These are phyloP conservation scores for Sclerotinia spermophila DNA, from an alignment of 2,329 filamentous ascomycete species.

Conservation along the genomic window DNA sequence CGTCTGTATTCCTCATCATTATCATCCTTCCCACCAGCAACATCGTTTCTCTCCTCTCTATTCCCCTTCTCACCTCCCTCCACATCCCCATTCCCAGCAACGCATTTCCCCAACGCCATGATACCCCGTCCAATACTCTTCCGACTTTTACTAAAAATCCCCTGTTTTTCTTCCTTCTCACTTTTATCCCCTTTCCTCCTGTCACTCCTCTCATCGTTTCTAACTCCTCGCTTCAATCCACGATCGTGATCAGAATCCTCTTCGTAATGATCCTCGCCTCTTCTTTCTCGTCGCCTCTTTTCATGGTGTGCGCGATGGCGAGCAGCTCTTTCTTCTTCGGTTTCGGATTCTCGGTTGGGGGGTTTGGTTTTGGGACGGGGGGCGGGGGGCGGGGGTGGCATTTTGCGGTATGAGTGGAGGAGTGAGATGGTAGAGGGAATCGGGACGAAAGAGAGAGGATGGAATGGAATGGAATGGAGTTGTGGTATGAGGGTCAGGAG, in stretches of 20 bases:
- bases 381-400: neutral
- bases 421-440: neutral
- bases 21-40: neutral
- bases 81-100: neutral
- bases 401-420: neutral
- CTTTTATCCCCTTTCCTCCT: neutral
- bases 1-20: neutral
- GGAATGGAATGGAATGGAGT: neutral
- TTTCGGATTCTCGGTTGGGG: neutral
- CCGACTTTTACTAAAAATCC: neutral
- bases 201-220: neutral
- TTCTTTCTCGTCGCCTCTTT: neutral
- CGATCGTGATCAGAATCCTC: neutral
- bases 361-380: neutral
- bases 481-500: neutral
- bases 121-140: conserved; percentile 1
- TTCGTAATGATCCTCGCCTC: too few relatives aligned
- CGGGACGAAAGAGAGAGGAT: too few relatives aligned
- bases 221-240: neutral
- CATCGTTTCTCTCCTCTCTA: neutral
- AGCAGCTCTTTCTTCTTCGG: neutral
- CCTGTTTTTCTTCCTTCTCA: neutral
- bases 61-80: too few relatives aligned
- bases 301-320: neutral
- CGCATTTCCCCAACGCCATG: neutral